Percentiles rank a stretch among this genome's conserved stretches.
Conservation (phyloP, 176 grass and related monocot genomes). For the Carex cristatella region DNA sequence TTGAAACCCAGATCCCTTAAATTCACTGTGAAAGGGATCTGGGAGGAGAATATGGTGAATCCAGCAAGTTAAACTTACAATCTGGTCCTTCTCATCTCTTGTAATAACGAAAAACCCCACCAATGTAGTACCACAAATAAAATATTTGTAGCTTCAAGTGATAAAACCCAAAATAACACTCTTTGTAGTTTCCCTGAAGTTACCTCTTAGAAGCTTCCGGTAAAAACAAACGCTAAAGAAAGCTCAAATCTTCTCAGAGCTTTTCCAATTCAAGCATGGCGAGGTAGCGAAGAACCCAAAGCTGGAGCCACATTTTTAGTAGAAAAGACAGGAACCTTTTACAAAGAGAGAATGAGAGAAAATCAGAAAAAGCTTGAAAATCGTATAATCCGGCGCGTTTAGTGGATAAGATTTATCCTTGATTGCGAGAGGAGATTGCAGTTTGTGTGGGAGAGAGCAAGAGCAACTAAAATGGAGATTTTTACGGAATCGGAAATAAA, state of each 20-base stretch:
- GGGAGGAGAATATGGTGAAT: constrained; percentile 11
- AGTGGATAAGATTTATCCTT: constrained; percentile 16
- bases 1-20: constrained; percentile 20
- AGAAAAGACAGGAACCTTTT: neutral
- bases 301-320: neutral
- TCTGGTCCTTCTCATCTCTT: constrained; percentile 5
- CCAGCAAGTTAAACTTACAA: constrained; percentile 5
- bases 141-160: neutral
- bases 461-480: constrained; percentile 14
- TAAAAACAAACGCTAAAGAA: neutral
- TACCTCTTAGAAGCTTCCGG: constrained; percentile 15
- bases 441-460: constrained; percentile 18
- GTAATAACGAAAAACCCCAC: neutral
- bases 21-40: constrained; percentile 21
- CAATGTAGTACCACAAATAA: constrained; percentile 15
- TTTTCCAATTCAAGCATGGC: constrained; percentile 13
- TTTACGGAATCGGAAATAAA: constrained; percentile 1
- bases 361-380: neutral
- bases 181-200: neutral
- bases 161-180: constrained; percentile 13
- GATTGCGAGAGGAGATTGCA: constrained; percentile 21
- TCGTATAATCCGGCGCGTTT: neutral
- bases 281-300: neutral
- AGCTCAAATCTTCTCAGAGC: constrained; percentile 4
- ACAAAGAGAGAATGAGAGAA: neutral